Conservation (phyloP, 306 rosid species). For the Prunus padus region DNA sequence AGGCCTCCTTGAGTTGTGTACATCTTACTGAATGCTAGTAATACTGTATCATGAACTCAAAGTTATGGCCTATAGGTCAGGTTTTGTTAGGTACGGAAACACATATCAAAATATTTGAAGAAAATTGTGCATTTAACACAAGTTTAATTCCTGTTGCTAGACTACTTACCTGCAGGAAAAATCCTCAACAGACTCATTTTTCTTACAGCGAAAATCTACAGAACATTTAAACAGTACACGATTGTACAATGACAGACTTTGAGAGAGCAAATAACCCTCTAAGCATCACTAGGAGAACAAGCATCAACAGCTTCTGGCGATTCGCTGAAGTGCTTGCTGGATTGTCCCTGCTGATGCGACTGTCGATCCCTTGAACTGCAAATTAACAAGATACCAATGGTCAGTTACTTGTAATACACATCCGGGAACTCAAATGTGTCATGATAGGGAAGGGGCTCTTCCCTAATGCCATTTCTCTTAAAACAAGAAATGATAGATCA, state of each 20-base stretch:
- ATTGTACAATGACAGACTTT: conserved; percentile 4
- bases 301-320: conserved; percentile 26
- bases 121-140: conserved; percentile 1
- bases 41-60: neutral
- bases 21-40: neutral
- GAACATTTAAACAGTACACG: conserved; percentile 5
- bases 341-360: conserved; percentile 28
- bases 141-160: conserved; percentile 6
- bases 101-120: neutral
- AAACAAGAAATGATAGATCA: neutral
- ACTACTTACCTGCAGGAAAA: conserved; percentile 12
- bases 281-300: neutral
- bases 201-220: conserved; percentile 19
- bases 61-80: neutral
- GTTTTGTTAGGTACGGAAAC: conserved; percentile 6
- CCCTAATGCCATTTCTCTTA: neutral
- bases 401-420: neutral
- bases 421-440: neutral
- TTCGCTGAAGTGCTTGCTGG: conserved; percentile 33
- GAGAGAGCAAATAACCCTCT: neutral
- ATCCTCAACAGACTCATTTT: conserved; percentile 12
- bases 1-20: neutral
- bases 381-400: neutral
- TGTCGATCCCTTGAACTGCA: conserved; percentile 36
- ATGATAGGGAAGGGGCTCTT: neutral